These are phyloP conservation scores for Setomelanomma holmii DNA, from an alignment of 2,329 filamentous ascomycete species.

Conservation along the genomic window DNA sequence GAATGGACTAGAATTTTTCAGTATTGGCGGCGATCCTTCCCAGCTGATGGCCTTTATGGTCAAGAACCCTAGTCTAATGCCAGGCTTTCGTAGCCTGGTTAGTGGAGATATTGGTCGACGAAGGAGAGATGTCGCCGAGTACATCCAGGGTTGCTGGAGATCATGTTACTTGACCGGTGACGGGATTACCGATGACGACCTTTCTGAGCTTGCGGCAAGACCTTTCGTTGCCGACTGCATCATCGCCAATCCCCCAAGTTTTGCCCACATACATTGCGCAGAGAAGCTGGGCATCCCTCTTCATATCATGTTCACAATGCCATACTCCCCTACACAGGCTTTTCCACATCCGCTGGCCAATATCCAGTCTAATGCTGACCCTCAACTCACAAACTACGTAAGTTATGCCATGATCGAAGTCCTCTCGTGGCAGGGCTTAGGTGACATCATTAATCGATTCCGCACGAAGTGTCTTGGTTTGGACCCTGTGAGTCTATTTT, in stretches of 20 bases:
- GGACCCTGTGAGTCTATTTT: constrained; percentile 46
- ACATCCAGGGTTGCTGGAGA: constrained; percentile 41
- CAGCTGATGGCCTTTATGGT: constrained; percentile 60
- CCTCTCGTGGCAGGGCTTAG: constrained; percentile 59
- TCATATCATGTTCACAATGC: constrained; percentile 84
- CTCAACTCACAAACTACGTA: constrained; percentile 49
- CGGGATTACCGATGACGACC: background rate
- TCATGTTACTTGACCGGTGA: constrained; percentile 7
- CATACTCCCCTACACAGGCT: constrained; percentile 54
- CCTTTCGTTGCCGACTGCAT: constrained; percentile 79
- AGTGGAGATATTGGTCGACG: constrained; percentile 44
- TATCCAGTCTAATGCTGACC: constrained; percentile 45
- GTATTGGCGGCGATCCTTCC: constrained; percentile 41
- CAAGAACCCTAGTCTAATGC: constrained; percentile 54
- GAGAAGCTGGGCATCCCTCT: constrained; percentile 75
- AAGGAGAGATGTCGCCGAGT: constrained; percentile 32
- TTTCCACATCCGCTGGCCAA: constrained; percentile 61
- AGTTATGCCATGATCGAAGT: constrained; percentile 56
- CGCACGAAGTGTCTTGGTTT: constrained; percentile 49
- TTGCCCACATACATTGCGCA: constrained; percentile 75
- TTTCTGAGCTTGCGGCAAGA: background rate
- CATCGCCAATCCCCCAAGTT: constrained; percentile 78
- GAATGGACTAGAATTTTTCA: constrained; percentile 44
- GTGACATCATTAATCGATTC: constrained; percentile 56
- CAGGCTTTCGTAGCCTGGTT: constrained; percentile 29